A percentile compares a stretch with the other conserved stretches of the same genome.
Conservation (phyloP, 495 filamentous ascomycete genomes). For the Copromyces sp. region DNA sequence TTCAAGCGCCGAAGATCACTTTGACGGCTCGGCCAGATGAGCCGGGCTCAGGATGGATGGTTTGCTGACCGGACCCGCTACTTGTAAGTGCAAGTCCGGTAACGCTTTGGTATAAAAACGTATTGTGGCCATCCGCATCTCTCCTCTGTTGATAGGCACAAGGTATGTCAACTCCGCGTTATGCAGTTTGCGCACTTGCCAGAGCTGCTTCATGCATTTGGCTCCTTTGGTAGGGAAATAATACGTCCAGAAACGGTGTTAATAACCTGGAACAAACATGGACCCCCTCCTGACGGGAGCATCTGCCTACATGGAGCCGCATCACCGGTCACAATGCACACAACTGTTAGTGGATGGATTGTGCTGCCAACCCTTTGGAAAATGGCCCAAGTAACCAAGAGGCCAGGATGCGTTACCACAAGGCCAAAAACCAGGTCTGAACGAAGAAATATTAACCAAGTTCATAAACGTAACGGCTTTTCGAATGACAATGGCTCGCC, state of each 20-base stretch:
- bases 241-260: background rate
- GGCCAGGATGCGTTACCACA: background rate
- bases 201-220: background rate
- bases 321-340: background rate
- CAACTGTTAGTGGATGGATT: background rate
- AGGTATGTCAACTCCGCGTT: background rate
- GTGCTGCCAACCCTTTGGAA: background rate
- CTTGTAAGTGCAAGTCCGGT: background rate
- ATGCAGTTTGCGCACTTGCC: background rate
- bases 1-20: background rate
- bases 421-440: background rate
- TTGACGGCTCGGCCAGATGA: background rate
- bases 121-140: background rate
- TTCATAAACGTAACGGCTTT: background rate
- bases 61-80: background rate
- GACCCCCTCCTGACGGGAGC: background rate
- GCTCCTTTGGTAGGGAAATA: background rate
- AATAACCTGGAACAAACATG: background rate
- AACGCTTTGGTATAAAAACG: background rate
- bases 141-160: background rate
- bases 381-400: background rate
- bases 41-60: background rate
- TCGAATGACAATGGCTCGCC: background rate
- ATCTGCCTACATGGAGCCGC: background rate
- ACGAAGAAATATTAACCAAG: background rate